Evolutionary conservation across 2,329 filamentous ascomycete species (phyloP).

Genomic region (Alternaria burnsii): DNA sequence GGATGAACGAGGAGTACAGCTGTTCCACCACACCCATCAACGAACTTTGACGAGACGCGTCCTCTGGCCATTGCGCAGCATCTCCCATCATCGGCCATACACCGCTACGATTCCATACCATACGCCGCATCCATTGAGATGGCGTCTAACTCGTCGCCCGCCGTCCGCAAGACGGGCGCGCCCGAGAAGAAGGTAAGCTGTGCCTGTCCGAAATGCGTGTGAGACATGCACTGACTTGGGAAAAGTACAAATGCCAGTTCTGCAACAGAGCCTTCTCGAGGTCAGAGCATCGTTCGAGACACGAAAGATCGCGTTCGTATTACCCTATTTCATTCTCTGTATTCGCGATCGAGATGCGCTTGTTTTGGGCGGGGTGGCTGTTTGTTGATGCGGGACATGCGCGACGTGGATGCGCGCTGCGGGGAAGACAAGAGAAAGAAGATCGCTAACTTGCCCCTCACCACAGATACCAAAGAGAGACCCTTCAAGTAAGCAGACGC

Average conservation of each 20-base stretch:
- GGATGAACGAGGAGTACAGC: conserved; percentile 44
- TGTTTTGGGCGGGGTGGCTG: conserved; percentile 38
- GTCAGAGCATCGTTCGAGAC: conserved; percentile 94
- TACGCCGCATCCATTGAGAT: conserved; percentile 57
- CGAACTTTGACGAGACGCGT: conserved; percentile 50
- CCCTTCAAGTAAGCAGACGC: conserved; percentile 78
- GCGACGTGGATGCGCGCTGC: conserved; percentile 48
- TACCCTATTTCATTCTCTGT: conserved; percentile 12
- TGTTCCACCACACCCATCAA: conserved; percentile 34
- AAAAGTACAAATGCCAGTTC: conserved; percentile 58
- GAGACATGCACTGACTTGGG: not conserved
- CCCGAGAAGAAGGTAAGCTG: conserved; percentile 81
- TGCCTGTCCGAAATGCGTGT: not conserved
- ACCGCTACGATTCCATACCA: conserved; percentile 9
- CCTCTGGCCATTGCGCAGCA: conserved; percentile 40
- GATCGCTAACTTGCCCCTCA: conserved; percentile 49
- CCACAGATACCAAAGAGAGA: conserved; percentile 92
- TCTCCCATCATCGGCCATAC: conserved; percentile 22
- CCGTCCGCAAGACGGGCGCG: conserved; percentile 75
- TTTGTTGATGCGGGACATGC: conserved; percentile 46
- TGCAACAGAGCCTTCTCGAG: conserved; percentile 97
- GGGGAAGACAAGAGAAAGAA: conserved; percentile 37
- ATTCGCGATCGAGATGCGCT: conserved; percentile 33
- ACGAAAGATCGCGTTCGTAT: conserved; percentile 96
- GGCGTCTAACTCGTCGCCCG: conserved; percentile 71